These are phyloP conservation scores for Zarea fungicola DNA, from an alignment of 2,329 filamentous ascomycete species.

Conservation along the genomic window DNA sequence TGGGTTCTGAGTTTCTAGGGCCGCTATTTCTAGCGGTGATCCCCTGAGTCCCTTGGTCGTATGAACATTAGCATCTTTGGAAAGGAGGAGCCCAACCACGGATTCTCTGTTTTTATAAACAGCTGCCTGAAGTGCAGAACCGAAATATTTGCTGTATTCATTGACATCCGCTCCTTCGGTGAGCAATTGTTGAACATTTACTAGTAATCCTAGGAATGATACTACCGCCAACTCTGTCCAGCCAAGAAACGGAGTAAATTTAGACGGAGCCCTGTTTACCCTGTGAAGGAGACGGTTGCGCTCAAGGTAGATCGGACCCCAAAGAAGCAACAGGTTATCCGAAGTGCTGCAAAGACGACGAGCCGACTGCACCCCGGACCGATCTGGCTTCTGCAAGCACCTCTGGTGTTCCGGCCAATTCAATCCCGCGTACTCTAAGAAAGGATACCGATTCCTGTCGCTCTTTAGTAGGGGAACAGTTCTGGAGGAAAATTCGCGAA, in stretches of 20 bases:
- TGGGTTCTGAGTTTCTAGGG: neutral
- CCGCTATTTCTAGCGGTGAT: neutral
- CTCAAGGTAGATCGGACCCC: neutral
- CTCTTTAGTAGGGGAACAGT: neutral
- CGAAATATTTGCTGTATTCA: neutral
- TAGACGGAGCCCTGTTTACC: too few relatives aligned
- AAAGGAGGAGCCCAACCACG: neutral
- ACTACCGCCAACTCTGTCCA: slow-evolving; percentile 3
- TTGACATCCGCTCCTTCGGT: neutral
- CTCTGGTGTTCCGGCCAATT: neutral
- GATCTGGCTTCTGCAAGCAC: neutral
- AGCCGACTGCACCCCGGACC: too few relatives aligned
- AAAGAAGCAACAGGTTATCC: neutral
- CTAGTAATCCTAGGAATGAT: neutral
- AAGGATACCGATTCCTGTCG: neutral
- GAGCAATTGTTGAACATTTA: neutral
- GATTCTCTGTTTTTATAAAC: neutral
- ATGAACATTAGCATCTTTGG: neutral
- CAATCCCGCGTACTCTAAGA: neutral
- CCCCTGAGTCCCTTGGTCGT: neutral
- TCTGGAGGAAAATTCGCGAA: neutral
- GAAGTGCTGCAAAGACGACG: neutral
- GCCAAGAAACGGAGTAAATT: neutral
- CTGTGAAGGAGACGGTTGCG: too few relatives aligned
- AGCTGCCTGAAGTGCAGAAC: neutral